phyloP scores from a whole-genome alignment of 208 protist species.

The Kentomonas sorsogonicus region DNA sequence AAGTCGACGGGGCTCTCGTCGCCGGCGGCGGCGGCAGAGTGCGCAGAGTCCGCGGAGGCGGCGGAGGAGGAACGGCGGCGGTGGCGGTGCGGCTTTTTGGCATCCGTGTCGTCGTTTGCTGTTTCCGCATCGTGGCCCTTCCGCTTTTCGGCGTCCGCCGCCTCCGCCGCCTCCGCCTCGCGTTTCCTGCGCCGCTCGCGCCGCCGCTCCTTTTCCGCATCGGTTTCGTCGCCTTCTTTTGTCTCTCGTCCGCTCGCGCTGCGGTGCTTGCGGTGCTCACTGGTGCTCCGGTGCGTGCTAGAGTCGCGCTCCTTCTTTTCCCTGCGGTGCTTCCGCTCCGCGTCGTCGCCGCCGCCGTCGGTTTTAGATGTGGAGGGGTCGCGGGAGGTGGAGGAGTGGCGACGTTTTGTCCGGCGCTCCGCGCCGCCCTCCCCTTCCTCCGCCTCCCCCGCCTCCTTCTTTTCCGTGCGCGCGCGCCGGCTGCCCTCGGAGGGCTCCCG shows the following conservation, averaged over 20 bases:
- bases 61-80: conserved; percentile 1
- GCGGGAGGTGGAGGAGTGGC: no score
- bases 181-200: neutral
- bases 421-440: no score
- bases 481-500: no score
- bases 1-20: no score
- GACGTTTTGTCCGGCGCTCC: no score
- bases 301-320: neutral
- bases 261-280: neutral
- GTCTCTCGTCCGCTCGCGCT: neutral
- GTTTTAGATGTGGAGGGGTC: no score
- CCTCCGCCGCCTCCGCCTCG: neutral
- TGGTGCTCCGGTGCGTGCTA: neutral
- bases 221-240: neutral
- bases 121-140: neutral
- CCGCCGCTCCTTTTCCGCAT: neutral
- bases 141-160: neutral
- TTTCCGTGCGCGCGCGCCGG: no score
- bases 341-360: conserved; percentile 7
- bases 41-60: no score
- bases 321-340: neutral
- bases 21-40: no score
- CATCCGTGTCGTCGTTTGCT: neutral
- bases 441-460: no score
- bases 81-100: neutral